These are phyloP conservation scores for Limonium bicolor DNA, from an alignment of 148 eudicot species.

Conservation along the genomic window DNA sequence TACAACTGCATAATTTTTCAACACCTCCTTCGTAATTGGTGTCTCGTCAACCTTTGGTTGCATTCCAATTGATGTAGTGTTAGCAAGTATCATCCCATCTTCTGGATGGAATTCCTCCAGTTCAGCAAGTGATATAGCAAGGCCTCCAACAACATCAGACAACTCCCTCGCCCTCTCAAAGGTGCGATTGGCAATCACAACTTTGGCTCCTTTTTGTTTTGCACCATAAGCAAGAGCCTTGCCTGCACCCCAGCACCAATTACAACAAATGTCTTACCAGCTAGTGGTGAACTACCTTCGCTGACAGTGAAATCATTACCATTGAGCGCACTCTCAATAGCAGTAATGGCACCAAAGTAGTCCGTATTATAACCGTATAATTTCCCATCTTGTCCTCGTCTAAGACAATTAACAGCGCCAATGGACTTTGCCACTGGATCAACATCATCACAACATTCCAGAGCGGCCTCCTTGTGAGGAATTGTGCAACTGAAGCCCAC, in stretches of 20 bases:
- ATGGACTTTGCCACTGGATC: slow-evolving; percentile 64
- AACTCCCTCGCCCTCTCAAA: slow-evolving; percentile 57
- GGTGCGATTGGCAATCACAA: slow-evolving; percentile 57
- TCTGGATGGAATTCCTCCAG: slow-evolving; percentile 36
- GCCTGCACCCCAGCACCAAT: slow-evolving; percentile 87
- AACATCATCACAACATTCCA: slow-evolving; percentile 38
- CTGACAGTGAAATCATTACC: not conserved
- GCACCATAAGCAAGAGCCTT: slow-evolving; percentile 73
- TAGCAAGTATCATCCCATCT: slow-evolving; percentile 51
- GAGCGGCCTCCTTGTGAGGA: slow-evolving; percentile 55
- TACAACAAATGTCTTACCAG: slow-evolving; percentile 47
- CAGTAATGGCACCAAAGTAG: slow-evolving; percentile 62
- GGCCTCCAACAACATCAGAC: slow-evolving; percentile 40
- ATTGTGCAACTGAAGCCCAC: slow-evolving; percentile 60
- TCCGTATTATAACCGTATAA: slow-evolving; percentile 64
- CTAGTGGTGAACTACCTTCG: slow-evolving; percentile 16
- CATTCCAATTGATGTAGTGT: slow-evolving; percentile 68
- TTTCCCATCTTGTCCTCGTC: slow-evolving; percentile 39
- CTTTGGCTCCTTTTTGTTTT: slow-evolving; percentile 50
- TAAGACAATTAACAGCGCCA: slow-evolving; percentile 63
- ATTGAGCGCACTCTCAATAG: slow-evolving; percentile 44
- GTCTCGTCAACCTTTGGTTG: slow-evolving; percentile 52
- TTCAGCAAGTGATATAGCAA: slow-evolving; percentile 45
- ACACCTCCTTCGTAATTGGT: slow-evolving; percentile 33
- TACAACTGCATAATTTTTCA: slow-evolving; percentile 52